Conservation (phyloP, 1,284 basidiomycete genomes). For the Fomitopsis schrenkii region DNA sequence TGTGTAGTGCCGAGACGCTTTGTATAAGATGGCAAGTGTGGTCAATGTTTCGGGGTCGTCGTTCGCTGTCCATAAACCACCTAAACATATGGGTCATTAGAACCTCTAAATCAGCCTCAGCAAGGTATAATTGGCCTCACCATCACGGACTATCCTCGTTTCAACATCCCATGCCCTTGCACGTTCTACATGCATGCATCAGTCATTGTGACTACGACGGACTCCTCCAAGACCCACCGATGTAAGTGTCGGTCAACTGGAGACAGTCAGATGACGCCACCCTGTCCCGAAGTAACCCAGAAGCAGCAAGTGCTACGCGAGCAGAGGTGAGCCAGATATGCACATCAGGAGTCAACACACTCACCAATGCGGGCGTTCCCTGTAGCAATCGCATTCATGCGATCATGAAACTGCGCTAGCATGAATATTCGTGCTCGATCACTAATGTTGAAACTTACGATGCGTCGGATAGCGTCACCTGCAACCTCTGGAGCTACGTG, state of each 20-base stretch:
- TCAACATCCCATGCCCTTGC: neutral
- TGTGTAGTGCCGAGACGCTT: neutral
- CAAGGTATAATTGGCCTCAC: neutral
- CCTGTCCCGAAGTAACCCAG: neutral
- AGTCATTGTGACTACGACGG: no score
- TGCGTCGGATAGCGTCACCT: neutral
- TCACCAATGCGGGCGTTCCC: neutral
- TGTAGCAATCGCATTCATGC: neutral
- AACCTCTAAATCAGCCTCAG: neutral
- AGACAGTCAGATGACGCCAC: neutral
- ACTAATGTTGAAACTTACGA: neutral
- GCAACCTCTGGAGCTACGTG: neutral
- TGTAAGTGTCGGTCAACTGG: neutral
- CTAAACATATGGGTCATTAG: neutral
- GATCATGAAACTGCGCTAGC: neutral
- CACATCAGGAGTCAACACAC: neutral
- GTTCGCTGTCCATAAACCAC: neutral
- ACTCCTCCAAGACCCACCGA: neutral
- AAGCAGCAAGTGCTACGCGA: neutral
- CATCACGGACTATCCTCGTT: neutral
- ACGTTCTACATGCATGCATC: neutral
- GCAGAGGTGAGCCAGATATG: neutral
- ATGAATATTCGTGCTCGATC: neutral
- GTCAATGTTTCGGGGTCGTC: neutral
- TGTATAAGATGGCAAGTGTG: neutral